Conservation (phyloP, 345 rosid genomes). For the Camelina laxa region DNA sequence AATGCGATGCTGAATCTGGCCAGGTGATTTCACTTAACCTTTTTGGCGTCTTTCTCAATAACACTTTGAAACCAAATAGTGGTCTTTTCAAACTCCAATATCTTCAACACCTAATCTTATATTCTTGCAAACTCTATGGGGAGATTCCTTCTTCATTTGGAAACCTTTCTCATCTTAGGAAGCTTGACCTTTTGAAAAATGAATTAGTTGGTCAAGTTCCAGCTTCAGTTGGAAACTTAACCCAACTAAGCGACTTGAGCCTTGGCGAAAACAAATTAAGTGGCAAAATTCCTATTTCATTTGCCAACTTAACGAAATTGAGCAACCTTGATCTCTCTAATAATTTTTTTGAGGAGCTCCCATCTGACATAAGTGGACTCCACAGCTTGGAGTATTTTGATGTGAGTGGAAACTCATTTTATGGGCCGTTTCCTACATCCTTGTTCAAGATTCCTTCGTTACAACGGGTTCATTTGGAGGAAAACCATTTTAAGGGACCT, state of each 20-base stretch:
- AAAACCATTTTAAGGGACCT: background rate
- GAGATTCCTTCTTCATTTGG: conserved; percentile 17
- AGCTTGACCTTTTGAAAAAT: background rate
- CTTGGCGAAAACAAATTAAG: background rate
- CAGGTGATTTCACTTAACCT: background rate
- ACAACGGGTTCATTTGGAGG: rapidly evolving
- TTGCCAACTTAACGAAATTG: too few relatives aligned
- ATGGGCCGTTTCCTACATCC: background rate
- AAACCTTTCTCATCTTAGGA: conserved; percentile 13
- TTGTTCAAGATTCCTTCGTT: background rate
- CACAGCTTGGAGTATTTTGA: background rate
- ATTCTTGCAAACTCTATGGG: background rate
- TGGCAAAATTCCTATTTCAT: background rate
- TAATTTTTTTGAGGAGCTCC: background rate
- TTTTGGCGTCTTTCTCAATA: rapidly evolving
- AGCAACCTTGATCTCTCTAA: too few relatives aligned
- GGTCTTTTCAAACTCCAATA: background rate
- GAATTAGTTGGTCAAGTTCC: background rate
- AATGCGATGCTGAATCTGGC: background rate
- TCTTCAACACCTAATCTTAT: background rate
- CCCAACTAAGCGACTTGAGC: background rate
- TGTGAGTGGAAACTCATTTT: background rate
- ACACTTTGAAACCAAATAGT: background rate
- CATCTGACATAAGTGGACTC: background rate
- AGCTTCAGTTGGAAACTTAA: background rate